Conservation (phyloP, 31 red algal genomes). For the Asparagopsis taxiformis region DNA sequence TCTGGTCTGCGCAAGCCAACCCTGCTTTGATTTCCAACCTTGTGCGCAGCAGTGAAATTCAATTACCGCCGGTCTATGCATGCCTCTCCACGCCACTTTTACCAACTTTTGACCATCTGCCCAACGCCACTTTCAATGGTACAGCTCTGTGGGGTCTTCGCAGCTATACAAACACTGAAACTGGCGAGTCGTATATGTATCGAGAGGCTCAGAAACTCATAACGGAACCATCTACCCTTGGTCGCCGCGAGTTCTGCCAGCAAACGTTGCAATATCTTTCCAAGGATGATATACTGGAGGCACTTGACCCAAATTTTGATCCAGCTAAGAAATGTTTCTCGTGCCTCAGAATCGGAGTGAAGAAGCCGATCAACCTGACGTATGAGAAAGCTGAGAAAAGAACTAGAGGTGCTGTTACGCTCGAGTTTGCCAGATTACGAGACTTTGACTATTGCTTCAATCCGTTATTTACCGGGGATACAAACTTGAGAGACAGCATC, state of each 20-base stretch:
- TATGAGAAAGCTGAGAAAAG: conserved; percentile 16
- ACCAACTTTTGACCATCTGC: conserved; percentile 31
- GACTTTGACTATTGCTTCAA: conserved; percentile 54
- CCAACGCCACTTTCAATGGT: conserved; percentile 3
- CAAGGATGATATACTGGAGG: conserved; percentile 16
- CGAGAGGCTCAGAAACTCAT: conserved; percentile 21
- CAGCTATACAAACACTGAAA: conserved; percentile 50
- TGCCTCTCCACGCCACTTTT: conserved; percentile 33
- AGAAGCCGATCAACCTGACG: conserved; percentile 24
- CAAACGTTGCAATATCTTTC: conserved; percentile 24
- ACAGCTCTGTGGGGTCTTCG: conserved; percentile 26
- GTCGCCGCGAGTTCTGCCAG: conserved; percentile 19
- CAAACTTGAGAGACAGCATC: conserved; percentile 17
- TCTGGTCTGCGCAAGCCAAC: conserved; percentile 47
- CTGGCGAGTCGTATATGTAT: conserved; percentile 12
- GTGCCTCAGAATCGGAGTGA: conserved; percentile 28
- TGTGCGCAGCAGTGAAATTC: conserved; percentile 4
- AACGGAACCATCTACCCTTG: conserved; percentile 14
- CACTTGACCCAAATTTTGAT: not conserved
- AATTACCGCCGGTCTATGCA: conserved; percentile 12
- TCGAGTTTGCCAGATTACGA: conserved; percentile 26
- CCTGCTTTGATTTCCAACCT: conserved; percentile 40
- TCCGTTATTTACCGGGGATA: not conserved
- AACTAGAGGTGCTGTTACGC: conserved; percentile 24
- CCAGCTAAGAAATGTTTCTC: conserved; percentile 26